phyloP scores from a whole-genome alignment of 2,329 filamentous ascomycete genomes.

The Byssothecium circinans region DNA sequence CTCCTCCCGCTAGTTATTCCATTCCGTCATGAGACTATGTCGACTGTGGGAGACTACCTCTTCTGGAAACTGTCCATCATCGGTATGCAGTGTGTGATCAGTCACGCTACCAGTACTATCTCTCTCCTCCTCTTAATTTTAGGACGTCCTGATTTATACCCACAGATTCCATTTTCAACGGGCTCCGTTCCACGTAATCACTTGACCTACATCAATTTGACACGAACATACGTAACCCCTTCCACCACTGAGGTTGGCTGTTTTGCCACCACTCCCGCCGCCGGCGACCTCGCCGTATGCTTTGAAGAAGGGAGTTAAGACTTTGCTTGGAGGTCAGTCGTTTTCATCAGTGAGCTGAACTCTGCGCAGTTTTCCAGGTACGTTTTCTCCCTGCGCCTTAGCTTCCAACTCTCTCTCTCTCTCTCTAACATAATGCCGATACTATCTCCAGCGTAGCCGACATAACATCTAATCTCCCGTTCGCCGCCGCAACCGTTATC shows the following conservation, averaged over 20 bases:
- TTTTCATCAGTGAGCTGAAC: constrained; percentile 10
- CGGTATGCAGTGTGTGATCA: constrained; percentile 7
- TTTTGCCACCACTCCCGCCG: constrained; percentile 10
- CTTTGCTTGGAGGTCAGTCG: constrained; percentile 4
- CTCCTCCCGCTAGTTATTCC: neutral
- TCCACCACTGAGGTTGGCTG: constrained; percentile 7
- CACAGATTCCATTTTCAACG: constrained; percentile 11
- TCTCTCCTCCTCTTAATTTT: neutral
- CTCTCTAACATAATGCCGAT: neutral
- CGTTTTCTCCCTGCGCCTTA: no score
- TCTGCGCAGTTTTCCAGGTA: constrained; percentile 11
- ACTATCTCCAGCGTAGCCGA: neutral
- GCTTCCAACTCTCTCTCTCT: neutral
- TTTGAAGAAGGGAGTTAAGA: constrained; percentile 1
- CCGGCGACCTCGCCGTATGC: constrained; percentile 7
- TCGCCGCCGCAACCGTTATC: constrained; percentile 9
- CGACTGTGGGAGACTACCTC: constrained; percentile 15
- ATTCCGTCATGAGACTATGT: constrained; percentile 3
- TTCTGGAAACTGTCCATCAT: constrained; percentile 12
- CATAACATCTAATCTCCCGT: constrained; percentile 2
- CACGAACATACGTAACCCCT: neutral
- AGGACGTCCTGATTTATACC: neutral
- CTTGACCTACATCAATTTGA: constrained; percentile 5
- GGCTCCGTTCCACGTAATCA: constrained; percentile 14
- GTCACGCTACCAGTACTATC: constrained; percentile 6